Conservation (phyloP, 2,329 filamentous ascomycete genomes). For the Neurospora sp. region DNA sequence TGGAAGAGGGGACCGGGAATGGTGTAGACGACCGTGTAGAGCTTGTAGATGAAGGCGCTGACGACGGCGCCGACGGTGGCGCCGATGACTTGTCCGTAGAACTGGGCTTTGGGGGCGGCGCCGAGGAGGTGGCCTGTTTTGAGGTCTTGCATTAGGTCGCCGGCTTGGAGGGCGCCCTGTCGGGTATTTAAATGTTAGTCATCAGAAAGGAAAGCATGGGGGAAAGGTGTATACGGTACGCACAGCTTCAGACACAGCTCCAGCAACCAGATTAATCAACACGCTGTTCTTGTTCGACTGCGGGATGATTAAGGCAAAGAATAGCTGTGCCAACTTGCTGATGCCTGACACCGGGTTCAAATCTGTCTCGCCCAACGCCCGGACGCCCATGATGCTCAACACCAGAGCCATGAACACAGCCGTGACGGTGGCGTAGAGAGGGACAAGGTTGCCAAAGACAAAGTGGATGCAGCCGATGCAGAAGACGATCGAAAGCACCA, state of each 20-base stretch:
- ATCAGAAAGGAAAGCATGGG: neutral
- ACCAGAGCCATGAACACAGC: slow-evolving; percentile 79
- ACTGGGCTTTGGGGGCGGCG: slow-evolving; percentile 87
- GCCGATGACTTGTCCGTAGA: slow-evolving; percentile 92
- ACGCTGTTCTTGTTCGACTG: slow-evolving; percentile 72
- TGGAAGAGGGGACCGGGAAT: slow-evolving; percentile 87
- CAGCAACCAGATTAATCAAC: slow-evolving; percentile 90
- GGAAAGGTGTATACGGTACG: neutral
- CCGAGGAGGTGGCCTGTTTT: slow-evolving; percentile 93
- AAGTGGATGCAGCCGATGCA: slow-evolving; percentile 75
- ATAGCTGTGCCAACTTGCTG: slow-evolving; percentile 88
- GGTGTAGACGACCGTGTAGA: slow-evolving; percentile 80
- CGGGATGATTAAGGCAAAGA: slow-evolving; percentile 87
- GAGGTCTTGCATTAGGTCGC: slow-evolving; percentile 92
- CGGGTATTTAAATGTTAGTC: neutral
- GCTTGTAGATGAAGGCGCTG: slow-evolving; percentile 75
- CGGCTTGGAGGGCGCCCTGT: slow-evolving; percentile 75
- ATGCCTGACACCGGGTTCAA: slow-evolving; percentile 95
- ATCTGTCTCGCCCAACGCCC: slow-evolving; percentile 72
- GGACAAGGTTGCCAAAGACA: slow-evolving; percentile 75
- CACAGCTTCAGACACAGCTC: slow-evolving; percentile 51
- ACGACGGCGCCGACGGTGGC: slow-evolving; percentile 77
- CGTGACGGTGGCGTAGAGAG: slow-evolving; percentile 62
- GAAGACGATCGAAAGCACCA: slow-evolving; percentile 65
- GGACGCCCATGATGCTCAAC: slow-evolving; percentile 63